These are phyloP conservation scores for Diaporthe citriasiana DNA, from an alignment of 2,329 filamentous ascomycete species.

Conservation along the genomic window DNA sequence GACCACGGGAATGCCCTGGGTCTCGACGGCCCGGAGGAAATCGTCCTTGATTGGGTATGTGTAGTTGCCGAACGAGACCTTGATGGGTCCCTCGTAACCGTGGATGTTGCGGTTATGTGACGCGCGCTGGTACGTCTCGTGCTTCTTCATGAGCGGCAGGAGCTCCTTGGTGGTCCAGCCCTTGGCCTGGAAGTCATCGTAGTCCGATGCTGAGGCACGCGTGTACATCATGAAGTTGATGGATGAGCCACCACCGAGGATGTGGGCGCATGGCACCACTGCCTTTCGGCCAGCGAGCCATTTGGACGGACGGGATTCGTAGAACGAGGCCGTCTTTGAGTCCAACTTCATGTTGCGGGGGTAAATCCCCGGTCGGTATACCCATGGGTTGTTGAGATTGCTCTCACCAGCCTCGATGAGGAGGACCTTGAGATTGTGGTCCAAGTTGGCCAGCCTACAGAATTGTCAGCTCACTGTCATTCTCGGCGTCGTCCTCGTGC, in stretches of 20 bases:
- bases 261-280: constrained; percentile 80
- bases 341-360: constrained; percentile 84
- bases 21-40: constrained; percentile 80
- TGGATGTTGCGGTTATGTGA: constrained; percentile 78
- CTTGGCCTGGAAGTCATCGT: constrained; percentile 84
- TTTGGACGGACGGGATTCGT: constrained; percentile 81
- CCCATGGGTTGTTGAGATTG: constrained; percentile 84
- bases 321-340: constrained; percentile 86
- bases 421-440: constrained; percentile 79
- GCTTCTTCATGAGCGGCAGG: constrained; percentile 83
- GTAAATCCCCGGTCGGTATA: constrained; percentile 82
- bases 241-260: constrained; percentile 79
- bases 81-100: constrained; percentile 84
- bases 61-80: constrained; percentile 85
- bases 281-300: constrained; percentile 79
- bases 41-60: constrained; percentile 87
- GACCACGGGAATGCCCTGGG: constrained; percentile 80
- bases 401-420: constrained; percentile 80
- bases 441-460: constrained; percentile 77
- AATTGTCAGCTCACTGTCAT: constrained; percentile 50
- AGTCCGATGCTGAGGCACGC: constrained; percentile 78
- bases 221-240: constrained; percentile 90
- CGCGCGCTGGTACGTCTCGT: constrained; percentile 81
- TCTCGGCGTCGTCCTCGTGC: background rate
- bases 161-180: constrained; percentile 85